Evolutionary conservation across 1,284 basidiomycete genomes (phyloP).

Genomic region (Athelia sp.): DNA sequence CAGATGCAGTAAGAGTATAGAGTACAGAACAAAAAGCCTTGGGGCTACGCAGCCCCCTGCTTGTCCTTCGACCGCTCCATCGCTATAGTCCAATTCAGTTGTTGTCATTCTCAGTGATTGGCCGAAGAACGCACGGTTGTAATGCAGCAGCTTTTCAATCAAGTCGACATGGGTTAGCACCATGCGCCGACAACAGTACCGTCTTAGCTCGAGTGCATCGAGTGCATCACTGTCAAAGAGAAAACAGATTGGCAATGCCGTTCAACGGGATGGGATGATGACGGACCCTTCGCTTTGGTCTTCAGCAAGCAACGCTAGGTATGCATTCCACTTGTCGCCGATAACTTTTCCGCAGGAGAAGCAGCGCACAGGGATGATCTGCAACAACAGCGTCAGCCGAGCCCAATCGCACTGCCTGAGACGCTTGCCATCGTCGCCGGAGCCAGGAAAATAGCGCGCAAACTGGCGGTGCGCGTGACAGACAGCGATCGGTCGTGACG

Average conservation of each 20-base stretch:
- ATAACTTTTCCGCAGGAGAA: conserved; percentile 94
- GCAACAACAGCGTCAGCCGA: background rate
- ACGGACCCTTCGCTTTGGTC: conserved; percentile 84
- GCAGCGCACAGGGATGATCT: conserved; percentile 86
- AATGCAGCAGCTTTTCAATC: conserved; percentile 93
- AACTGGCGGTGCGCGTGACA: background rate
- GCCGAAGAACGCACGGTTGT: conserved; percentile 74
- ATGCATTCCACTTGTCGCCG: conserved; percentile 89
- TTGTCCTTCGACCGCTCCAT: conserved; percentile 22
- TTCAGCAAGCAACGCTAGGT: conserved; percentile 73
- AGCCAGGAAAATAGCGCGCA: background rate
- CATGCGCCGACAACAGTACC: conserved; percentile 97
- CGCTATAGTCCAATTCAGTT: conserved; percentile 8
- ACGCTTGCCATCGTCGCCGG: background rate
- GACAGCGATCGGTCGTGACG: background rate
- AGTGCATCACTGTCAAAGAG: conserved; percentile 81
- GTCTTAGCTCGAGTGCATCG: conserved; percentile 85
- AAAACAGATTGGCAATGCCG: conserved; percentile 1
- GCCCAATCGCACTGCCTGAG: background rate
- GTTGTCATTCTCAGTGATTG: background rate
- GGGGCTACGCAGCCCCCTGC: background rate
- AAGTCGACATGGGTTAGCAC: conserved; percentile 96
- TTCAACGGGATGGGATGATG: background rate
- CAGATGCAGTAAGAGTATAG: too few species aligned
- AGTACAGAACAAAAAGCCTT: background rate